Conservation (phyloP, 371 early-diverging fungal genomes). For the Apophysomyces elegans region DNA sequence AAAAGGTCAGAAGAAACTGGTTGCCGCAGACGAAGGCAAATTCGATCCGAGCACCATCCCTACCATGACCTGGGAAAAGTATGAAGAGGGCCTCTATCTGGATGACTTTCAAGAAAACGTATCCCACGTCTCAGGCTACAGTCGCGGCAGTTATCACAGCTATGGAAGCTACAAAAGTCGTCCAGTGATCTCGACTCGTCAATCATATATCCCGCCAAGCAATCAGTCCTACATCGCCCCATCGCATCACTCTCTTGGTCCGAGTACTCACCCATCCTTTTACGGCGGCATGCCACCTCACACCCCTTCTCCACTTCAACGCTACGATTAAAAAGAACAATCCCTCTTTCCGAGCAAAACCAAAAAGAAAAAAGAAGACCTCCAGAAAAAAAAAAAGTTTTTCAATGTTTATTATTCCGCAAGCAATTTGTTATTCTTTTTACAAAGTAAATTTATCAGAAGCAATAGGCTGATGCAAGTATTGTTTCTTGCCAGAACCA, state of each 20-base stretch:
- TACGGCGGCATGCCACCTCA: background rate
- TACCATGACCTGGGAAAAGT: slow-evolving; percentile 83
- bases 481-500: slow-evolving; percentile 77
- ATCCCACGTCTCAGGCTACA: slow-evolving; percentile 32
- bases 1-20: slow-evolving; percentile 67
- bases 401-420: background rate
- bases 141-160: slow-evolving; percentile 43
- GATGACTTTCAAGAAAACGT: slow-evolving; percentile 23
- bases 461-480: slow-evolving; percentile 64
- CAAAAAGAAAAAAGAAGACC: background rate
- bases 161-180: slow-evolving; percentile 29
- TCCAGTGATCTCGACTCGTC: slow-evolving; percentile 1
- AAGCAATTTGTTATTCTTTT: background rate
- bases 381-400: background rate
- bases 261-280: background rate
- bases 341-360: background rate
- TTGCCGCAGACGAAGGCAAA: slow-evolving; percentile 46
- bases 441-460: slow-evolving; percentile 41
- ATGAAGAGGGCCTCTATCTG: slow-evolving; percentile 50
- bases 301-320: slow-evolving; percentile 11
- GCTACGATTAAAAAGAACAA: background rate
- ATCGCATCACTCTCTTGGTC: background rate
- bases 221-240: slow-evolving; percentile 9
- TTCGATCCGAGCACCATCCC: slow-evolving; percentile 49
- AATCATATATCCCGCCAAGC: slow-evolving; percentile 11